Conservation (phyloP, 768 basidiomycete genomes). For the Boletus sensibilis region DNA sequence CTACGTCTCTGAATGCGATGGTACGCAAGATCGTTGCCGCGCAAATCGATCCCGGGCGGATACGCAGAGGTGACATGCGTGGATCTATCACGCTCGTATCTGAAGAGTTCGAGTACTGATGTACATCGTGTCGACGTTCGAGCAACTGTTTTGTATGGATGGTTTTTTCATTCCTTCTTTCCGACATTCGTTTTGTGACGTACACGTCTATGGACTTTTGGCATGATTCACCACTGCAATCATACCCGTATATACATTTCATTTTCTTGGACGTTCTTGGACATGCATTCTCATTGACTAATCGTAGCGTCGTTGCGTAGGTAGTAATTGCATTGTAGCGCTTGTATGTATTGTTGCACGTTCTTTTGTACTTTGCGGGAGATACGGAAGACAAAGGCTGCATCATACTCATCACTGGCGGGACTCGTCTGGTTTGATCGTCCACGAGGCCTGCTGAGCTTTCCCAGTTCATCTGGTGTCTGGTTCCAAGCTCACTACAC, state of each 20-base stretch:
- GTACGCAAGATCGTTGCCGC: slow-evolving; percentile 63
- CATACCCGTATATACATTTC: background rate
- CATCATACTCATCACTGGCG: background rate
- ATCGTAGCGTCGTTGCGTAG: background rate
- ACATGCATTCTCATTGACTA: background rate
- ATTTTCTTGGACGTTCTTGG: background rate
- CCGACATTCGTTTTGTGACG: slow-evolving; percentile 8
- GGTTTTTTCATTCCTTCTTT: background rate
- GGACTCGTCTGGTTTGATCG: background rate
- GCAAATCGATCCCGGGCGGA: slow-evolving; percentile 55
- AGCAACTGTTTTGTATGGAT: background rate
- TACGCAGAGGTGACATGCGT: slow-evolving; percentile 54
- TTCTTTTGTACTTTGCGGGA: background rate
- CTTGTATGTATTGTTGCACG: background rate
- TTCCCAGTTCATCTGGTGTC: background rate
- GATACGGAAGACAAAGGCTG: too few relatives aligned
- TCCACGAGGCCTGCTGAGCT: background rate
- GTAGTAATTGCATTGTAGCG: background rate
- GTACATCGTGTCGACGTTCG: background rate
- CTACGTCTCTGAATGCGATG: slow-evolving; percentile 63
- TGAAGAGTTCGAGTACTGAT: slow-evolving; percentile 66
- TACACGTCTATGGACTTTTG: background rate
- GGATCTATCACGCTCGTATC: slow-evolving; percentile 61
- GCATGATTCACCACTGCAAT: background rate
- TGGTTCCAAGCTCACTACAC: background rate